phyloP scores from a whole-genome alignment of 2,329 filamentous ascomycete species.

The Xenoacremonium recifei region DNA sequence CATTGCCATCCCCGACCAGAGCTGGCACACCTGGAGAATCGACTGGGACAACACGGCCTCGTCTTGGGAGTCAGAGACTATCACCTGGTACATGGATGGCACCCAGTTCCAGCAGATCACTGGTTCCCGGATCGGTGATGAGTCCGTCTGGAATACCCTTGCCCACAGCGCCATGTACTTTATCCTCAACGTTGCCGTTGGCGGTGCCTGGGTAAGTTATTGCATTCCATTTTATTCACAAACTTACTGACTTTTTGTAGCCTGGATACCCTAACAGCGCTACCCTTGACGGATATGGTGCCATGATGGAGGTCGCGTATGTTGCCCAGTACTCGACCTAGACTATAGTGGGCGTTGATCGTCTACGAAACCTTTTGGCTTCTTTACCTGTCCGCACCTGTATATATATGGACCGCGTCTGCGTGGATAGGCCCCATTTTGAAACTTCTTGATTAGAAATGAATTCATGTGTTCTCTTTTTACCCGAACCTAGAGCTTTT shows the following conservation, averaged over 20 bases:
- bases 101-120: constrained; percentile 38
- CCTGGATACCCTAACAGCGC: constrained; percentile 42
- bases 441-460: too few relatives aligned
- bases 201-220: constrained; percentile 45
- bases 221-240: not conserved
- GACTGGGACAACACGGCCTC: constrained; percentile 44
- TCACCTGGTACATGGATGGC: constrained; percentile 47
- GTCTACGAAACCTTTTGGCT: too few relatives aligned
- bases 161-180: constrained; percentile 48
- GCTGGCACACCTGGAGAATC: constrained; percentile 46
- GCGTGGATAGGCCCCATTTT: too few relatives aligned
- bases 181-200: constrained; percentile 52
- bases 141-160: constrained; percentile 44
- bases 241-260: constrained; percentile 24
- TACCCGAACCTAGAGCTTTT: too few relatives aligned
- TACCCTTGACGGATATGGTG: constrained; percentile 27
- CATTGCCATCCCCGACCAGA: constrained; percentile 34
- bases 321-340: constrained; percentile 15
- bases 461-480: too few relatives aligned
- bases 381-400: too few relatives aligned
- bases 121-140: constrained; percentile 41
- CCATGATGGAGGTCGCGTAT: constrained; percentile 22
- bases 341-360: too few relatives aligned
- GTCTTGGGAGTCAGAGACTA: constrained; percentile 44
- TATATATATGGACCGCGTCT: too few relatives aligned